These are phyloP conservation scores for Cyclotella cryptica DNA, from an alignment of 108 stramenopile genomes.

Conservation along the genomic window DNA sequence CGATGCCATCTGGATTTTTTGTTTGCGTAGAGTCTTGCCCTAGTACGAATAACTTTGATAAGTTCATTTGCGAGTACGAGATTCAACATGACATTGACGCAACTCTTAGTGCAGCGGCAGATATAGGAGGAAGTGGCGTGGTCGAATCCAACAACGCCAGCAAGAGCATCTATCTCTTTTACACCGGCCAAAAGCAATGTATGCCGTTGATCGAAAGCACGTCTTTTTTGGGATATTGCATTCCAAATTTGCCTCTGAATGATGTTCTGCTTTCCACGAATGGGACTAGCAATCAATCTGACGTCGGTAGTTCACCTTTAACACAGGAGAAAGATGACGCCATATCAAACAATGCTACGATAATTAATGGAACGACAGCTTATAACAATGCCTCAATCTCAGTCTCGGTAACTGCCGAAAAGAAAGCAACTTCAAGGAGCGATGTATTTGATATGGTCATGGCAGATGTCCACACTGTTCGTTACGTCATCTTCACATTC, in stretches of 20 bases:
- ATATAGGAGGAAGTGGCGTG: background rate
- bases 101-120: conserved; percentile 13
- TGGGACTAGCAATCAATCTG: conserved; percentile 7
- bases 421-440: conserved; percentile 5
- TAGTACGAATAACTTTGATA: conserved; percentile 18
- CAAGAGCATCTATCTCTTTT: conserved; percentile 33
- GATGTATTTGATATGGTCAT: conserved; percentile 35
- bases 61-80: conserved; percentile 58
- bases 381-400: background rate
- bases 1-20: conserved; percentile 41
- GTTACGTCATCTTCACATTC: conserved; percentile 63
- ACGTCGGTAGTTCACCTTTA: no score
- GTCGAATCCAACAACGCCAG: background rate
- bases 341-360: conserved; percentile 6
- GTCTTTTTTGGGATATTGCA: conserved; percentile 27
- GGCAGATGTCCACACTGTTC: conserved; percentile 58
- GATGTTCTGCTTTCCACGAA: conserved; percentile 8
- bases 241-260: conserved; percentile 14
- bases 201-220: conserved; percentile 24
- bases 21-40: conserved; percentile 45
- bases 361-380: background rate
- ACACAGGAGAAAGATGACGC: background rate
- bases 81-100: conserved; percentile 33
- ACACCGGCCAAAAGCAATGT: conserved; percentile 33
- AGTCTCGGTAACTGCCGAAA: conserved; percentile 10